Evolutionary conservation across 2,329 filamentous ascomycete genomes (phyloP), one percentile per base, ranked within the genome.

Genomic region (Orbilia blumenaviensis): DNA sequence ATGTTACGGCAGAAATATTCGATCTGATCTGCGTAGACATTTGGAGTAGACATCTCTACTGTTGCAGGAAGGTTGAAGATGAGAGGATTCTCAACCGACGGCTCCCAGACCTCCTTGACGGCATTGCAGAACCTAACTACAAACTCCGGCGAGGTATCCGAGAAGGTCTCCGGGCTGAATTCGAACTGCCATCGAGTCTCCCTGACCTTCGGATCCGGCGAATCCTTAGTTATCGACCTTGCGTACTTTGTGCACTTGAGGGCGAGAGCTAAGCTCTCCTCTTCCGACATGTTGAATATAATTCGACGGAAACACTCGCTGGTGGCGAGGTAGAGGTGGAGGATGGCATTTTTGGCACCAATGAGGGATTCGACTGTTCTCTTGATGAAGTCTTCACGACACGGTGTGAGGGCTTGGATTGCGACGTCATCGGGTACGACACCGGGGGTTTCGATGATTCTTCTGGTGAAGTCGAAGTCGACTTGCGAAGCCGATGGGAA

Each of bases 31-130:
- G 95, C 95, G 82, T 95, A 99, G 54, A 97, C 88, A 82, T 99
- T 99, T 34, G 94, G 94, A 0, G 95, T 97, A 0, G 92, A 85
- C 89, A 97, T 90, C 84, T 99, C 95, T 36, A 98, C 94, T 0
- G 95, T 99, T 1, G 95, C 94, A 0, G 95, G 94, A 61, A 99
- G 87, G 85, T 98, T 98, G 87, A 99, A 95, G 82, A 99, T 96
- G 83, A 99, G 92, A 54, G 91, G 92, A 80, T 89, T 90, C 83
- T 92, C 89, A 41, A 86, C 89, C 0, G 88, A 89, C 0, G 95
- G 94, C 78, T 87, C 93, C 95, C 95, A 99, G 0, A 94, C 95
- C 4, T 87, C 90, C 87, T 97, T 97, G 81, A 98, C 94, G 34
- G 94, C 94, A 82, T 96, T 90, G 83, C 95, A 98, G 44, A 98